Evolutionary conservation across 2,329 filamentous ascomycete species (phyloP).

Genomic region (Chaetomiaceae sp.): DNA sequence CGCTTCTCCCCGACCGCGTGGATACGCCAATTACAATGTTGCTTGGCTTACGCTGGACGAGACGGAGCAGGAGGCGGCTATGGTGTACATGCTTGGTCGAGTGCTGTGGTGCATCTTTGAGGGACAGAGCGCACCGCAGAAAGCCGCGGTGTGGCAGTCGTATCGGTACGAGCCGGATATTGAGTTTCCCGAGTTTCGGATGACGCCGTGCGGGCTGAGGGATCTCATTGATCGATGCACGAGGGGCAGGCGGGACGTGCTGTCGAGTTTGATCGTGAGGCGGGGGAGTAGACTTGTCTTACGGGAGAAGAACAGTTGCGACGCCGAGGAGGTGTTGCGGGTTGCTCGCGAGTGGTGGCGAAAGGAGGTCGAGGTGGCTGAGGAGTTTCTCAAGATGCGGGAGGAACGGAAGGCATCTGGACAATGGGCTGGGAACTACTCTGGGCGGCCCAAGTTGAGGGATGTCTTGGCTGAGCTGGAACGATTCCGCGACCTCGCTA

Average conservation of each 20-base stretch:
- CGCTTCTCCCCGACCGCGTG: constrained; percentile 13
- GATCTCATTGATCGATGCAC: constrained; percentile 51
- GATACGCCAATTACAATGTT: constrained; percentile 45
- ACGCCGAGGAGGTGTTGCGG: constrained; percentile 29
- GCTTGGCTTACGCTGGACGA: constrained; percentile 51
- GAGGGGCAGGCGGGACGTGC: constrained; percentile 40
- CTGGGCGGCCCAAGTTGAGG: constrained; percentile 42
- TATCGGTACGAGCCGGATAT: constrained; percentile 52
- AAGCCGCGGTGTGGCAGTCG: constrained; percentile 54
- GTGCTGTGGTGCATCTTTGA: constrained; percentile 61
- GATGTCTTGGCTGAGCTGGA: constrained; percentile 36
- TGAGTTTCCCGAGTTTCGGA: constrained; percentile 51
- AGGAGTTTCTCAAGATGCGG: constrained; percentile 43
- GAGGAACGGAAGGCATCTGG: constrained; percentile 36
- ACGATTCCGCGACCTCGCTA: neutral
- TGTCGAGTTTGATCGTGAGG: constrained; percentile 44
- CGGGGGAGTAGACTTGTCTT: constrained; percentile 45
- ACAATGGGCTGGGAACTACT: constrained; percentile 49
- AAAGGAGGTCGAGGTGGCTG: constrained; percentile 43
- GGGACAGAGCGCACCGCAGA: constrained; percentile 54
- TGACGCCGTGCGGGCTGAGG: constrained; percentile 44
- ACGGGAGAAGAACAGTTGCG: constrained; percentile 33
- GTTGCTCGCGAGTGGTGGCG: constrained; percentile 45
- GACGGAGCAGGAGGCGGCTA: constrained; percentile 51
- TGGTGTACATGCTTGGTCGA: constrained; percentile 60